These are phyloP conservation scores for Eucalyptus marginata DNA, from an alignment of 345 rosid genomes.

Conservation along the genomic window DNA sequence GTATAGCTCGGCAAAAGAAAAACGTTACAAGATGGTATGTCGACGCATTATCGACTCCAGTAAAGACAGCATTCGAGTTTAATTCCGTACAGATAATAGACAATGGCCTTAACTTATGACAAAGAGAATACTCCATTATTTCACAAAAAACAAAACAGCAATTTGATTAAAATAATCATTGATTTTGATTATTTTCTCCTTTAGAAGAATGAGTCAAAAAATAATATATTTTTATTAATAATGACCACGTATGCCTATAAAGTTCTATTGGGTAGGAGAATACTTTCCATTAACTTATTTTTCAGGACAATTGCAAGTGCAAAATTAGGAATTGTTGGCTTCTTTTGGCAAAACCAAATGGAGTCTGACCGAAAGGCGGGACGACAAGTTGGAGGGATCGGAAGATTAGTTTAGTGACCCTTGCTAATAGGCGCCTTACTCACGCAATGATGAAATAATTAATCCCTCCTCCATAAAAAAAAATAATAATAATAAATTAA, in stretches of 20 bases:
- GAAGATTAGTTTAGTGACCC: neutral
- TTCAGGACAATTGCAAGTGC: neutral
- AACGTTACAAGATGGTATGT: neutral
- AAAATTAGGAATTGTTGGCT: neutral
- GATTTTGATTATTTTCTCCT: neutral
- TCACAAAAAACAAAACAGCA: neutral
- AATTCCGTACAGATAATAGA: neutral
- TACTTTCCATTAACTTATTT: neutral
- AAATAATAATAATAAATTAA: no score
- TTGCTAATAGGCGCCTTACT: neutral
- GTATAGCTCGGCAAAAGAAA: neutral
- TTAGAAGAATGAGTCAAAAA: neutral
- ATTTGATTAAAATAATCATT: neutral
- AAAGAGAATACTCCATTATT: neutral
- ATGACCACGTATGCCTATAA: neutral
- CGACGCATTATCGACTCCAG: neutral
- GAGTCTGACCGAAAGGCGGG: neutral
- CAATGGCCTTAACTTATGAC: neutral
- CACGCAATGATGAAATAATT: neutral
- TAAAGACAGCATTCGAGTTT: neutral
- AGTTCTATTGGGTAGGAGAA: neutral
- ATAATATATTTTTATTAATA: neutral
- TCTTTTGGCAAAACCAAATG: neutral
- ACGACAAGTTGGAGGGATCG: neutral
- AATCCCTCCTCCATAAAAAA: neutral